Evolutionary conservation across 1,284 basidiomycete species (phyloP), one percentile per base, ranked within the genome.

Genomic region (Moesziomyces globuligerus): DNA sequence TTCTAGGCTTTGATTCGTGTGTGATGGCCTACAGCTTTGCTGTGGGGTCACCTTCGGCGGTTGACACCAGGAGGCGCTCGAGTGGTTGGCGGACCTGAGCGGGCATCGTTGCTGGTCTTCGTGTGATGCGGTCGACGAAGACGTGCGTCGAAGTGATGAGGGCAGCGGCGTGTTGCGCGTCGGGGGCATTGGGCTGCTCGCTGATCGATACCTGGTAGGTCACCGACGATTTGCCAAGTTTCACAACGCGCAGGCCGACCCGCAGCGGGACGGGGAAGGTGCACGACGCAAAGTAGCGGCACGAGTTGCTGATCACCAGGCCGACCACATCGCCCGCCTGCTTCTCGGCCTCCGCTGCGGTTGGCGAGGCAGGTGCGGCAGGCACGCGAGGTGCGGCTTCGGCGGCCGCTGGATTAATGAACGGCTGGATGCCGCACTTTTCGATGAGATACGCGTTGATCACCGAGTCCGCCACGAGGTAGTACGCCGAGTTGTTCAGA

Each of bases 401-500:
- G 1, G 53, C 18, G 18, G 46, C 20, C 18, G 51, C 38, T 17
- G 50, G 43, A 6, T 68, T 41, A 6, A 67, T 10, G 46, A 61
- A 72, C 3, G 74, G 72, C 21, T 65, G 46, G 17, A 76, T 50
- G 2, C 59, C 62, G 39, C 74, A 76, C 34, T 40, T 6, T 26
- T 66, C 41, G 57, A 75, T 42, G 0, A 76, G 64, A 37, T 62
- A 76, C 15, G 68, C 64, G 29, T 76, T 76, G 52, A 72, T 65
- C 11, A 72, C 51, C n/a, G 41, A 47, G 26, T 76, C 74, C 4
- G 68, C 62, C 3, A 76, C 44, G 8, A 72, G 57, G 48, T 73
- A 74, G 55, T 74, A 76, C 0, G 59, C 46, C 13, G 66, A 60
- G 47, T 76, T 76, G 68, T 76, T 76, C 9, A 76, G 55, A 39